phyloP scores from a whole-genome alignment of 176 grass and related monocot species.

The Tuctoria greenei region DNA sequence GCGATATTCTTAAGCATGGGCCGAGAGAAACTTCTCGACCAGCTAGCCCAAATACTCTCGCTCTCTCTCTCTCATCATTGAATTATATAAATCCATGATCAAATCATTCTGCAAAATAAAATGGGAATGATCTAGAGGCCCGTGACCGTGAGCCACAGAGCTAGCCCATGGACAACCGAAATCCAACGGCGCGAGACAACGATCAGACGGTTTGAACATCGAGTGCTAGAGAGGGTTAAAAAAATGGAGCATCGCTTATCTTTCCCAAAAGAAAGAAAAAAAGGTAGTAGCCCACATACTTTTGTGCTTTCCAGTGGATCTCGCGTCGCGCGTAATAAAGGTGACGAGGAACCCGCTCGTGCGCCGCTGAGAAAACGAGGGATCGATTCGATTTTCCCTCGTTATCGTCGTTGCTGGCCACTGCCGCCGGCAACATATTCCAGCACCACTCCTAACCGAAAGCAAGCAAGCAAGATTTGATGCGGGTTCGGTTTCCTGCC shows the following conservation, averaged over 20 bases:
- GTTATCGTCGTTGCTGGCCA: background rate
- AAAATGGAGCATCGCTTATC: too few species aligned
- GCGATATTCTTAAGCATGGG: background rate
- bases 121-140: too few species aligned
- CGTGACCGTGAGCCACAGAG: too few species aligned
- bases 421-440: background rate
- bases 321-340: background rate
- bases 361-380: background rate
- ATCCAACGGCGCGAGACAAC: too few species aligned
- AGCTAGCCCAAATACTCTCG: background rate
- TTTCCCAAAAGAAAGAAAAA: too few species aligned
- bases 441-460: too few species aligned
- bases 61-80: too few species aligned
- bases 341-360: background rate
- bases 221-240: too few species aligned
- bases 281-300: background rate
- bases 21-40: background rate
- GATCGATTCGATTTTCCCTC: background rate
- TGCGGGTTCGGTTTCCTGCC: background rate
- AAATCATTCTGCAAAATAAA: too few species aligned
- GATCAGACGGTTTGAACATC: too few species aligned
- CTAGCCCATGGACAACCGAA: too few species aligned
- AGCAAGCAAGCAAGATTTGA: background rate
- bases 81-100: too few species aligned
- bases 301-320: background rate